Evolutionary conservation across 1,284 basidiomycete genomes (phyloP), one percentile per base, ranked within the genome.

Genomic region (Marasmius tenuissimus): DNA sequence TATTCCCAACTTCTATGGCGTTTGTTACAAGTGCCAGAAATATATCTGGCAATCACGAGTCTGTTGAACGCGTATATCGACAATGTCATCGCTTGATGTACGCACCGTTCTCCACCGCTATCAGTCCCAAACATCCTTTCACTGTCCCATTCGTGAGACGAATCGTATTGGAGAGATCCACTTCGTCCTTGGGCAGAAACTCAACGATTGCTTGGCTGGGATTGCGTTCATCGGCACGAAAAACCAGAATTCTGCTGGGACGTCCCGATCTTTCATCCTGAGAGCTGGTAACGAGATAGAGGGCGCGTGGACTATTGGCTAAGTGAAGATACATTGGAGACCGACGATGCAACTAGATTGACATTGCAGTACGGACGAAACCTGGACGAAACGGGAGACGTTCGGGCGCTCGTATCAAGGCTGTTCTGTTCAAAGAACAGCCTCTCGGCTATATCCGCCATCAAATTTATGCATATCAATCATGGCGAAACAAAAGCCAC

Each of bases 121-220:
- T 89, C 59, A 92, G 75, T 2, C 94, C 94, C 59, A 96, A 75
- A 65, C 93, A 94, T 39, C 94, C 94, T 70, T 91, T 91, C 8
- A 94, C 86, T 33, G 82, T 77, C 66, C 87, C 81, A 48, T 78
- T 87, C 42, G 86, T 90, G 54, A 92, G 73, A 61, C 82, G 85
- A 60, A 88, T 76, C 12, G 89, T 78, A 62, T 81, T 84, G 11
- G 77, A 70, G 39, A 92, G 78, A 68, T 94, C 87, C 34, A 96
- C 83, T 67, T 93, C 83, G 56, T 86, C 79, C 64, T 87, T 85
- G 0, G 84, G 85, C 5, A 96, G 73, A 69, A 96, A 93, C 73
- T 96, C 94, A 14, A 96, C 93, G 40, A 95, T 83, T 55, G 88
- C 87, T 72, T 92, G 89, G 12, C 75, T 75, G 12, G 83, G 73